Percentiles rank a stretch among this genome's conserved stretches.
Evolutionary conservation across 192 early-diverging fungal genomes (phyloP).

Genomic region (Linnemannia elongata): DNA sequence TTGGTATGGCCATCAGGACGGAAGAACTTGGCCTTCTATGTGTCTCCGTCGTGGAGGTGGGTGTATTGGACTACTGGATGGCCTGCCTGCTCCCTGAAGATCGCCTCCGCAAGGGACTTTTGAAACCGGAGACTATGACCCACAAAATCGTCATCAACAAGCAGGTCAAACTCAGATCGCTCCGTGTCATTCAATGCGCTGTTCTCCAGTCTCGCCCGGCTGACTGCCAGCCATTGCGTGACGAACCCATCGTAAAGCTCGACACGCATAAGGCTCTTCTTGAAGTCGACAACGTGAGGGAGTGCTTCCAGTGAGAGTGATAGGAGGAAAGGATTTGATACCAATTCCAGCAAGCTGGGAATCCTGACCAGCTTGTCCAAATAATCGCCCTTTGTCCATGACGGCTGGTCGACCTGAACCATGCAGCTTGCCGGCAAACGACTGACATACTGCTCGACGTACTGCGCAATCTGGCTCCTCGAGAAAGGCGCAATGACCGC

Average conservation of each 20-base stretch:
- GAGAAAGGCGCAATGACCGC: neutral
- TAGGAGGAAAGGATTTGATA: neutral
- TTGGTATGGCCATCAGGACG: neutral
- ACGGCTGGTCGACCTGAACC: neutral
- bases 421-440: too few relatives aligned
- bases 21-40: slow-evolving; percentile 14
- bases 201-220: neutral
- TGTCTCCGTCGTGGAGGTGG: neutral
- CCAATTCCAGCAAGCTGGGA: neutral
- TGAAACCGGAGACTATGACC: neutral
- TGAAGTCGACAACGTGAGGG: neutral
- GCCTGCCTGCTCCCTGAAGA: neutral
- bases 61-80: neutral
- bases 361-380: neutral
- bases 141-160: neutral
- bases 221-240: neutral
- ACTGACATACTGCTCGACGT: neutral
- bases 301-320: neutral
- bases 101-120: neutral
- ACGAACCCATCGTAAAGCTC: neutral
- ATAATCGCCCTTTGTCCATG: neutral
- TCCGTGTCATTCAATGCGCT: neutral
- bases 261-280: neutral
- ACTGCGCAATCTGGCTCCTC: neutral
- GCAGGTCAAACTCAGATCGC: neutral